Evolutionary conservation across 2,329 filamentous ascomycete genomes (phyloP).

Genomic region (Pseudogymnoascus sp.): DNA sequence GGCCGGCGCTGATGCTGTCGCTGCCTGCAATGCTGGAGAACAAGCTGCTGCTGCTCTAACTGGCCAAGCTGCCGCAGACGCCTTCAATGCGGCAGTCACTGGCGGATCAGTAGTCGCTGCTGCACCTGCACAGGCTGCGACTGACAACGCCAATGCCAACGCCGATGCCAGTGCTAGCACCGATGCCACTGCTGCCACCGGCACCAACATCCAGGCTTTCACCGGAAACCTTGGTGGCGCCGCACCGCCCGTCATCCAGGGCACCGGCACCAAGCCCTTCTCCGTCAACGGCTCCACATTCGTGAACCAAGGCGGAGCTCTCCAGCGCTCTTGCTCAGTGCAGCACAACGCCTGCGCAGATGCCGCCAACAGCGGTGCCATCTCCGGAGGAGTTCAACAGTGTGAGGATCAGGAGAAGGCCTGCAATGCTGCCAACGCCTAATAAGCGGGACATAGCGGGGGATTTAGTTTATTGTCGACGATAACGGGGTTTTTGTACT

Average conservation of each 20-base stretch:
- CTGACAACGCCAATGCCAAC: slow-evolving; percentile 18
- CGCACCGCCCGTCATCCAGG: slow-evolving; percentile 41
- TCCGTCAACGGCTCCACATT: slow-evolving; percentile 51
- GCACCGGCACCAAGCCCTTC: slow-evolving; percentile 46
- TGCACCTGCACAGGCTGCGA: slow-evolving; percentile 24
- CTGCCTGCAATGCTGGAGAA: too few species aligned
- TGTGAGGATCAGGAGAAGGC: slow-evolving; percentile 49
- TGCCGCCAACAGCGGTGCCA: slow-evolving; percentile 45
- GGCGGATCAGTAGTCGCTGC: slow-evolving; percentile 2
- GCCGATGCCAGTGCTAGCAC: slow-evolving; percentile 1
- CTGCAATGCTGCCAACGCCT: neutral
- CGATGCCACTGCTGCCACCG: slow-evolving; percentile 8
- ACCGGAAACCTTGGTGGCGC: slow-evolving; percentile 44
- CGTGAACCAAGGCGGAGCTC: slow-evolving; percentile 46
- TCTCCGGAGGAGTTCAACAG: slow-evolving; percentile 36
- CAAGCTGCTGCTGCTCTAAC: too few species aligned
- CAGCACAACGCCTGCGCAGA: slow-evolving; percentile 56
- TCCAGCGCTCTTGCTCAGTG: slow-evolving; percentile 54
- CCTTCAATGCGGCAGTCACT: slow-evolving; percentile 13
- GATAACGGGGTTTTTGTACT: neutral
- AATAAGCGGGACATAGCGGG: neutral
- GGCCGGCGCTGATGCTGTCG: too few species aligned
- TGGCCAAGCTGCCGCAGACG: too few species aligned
- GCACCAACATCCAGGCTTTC: slow-evolving; percentile 34
- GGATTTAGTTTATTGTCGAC: neutral